A percentile compares a stretch with the other conserved stretches of the same genome.
Conservation (phyloP, 192 early-diverging fungal genomes). For the Rhizophagus prolifer region DNA sequence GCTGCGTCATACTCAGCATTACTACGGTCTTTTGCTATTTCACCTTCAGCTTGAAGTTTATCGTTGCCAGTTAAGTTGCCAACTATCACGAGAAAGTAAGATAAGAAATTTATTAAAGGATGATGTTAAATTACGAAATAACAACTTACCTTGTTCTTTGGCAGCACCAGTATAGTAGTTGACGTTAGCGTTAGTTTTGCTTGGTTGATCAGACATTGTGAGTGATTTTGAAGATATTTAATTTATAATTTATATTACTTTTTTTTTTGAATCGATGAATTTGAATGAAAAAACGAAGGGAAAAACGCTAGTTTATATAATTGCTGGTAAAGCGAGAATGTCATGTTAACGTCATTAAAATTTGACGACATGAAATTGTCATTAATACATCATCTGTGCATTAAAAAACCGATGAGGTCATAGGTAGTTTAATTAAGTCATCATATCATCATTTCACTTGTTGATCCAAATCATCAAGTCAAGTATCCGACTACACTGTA, state of each 20-base stretch:
- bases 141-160: not conserved
- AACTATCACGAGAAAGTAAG: not conserved
- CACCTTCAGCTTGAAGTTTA: not conserved
- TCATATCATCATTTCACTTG: no score
- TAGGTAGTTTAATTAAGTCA: no score
- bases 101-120: not conserved
- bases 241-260: not conserved
- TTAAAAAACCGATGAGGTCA: no score
- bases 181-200: not conserved
- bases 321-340: not conserved
- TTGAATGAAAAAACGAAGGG: not conserved
- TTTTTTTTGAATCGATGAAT: not conserved
- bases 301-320: not conserved
- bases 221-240: not conserved
- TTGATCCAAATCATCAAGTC: no score
- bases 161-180: not conserved
- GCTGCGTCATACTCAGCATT: not conserved
- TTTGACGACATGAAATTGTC: not conserved
- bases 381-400: not conserved
- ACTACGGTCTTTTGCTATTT: not conserved
- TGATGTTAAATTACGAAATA: not conserved
- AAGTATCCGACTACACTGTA: no score
- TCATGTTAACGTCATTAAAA: not conserved
- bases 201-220: not conserved
- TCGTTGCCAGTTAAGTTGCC: not conserved